Conservation (phyloP, 106 monocot genomes). For the Allium sativum region DNA sequence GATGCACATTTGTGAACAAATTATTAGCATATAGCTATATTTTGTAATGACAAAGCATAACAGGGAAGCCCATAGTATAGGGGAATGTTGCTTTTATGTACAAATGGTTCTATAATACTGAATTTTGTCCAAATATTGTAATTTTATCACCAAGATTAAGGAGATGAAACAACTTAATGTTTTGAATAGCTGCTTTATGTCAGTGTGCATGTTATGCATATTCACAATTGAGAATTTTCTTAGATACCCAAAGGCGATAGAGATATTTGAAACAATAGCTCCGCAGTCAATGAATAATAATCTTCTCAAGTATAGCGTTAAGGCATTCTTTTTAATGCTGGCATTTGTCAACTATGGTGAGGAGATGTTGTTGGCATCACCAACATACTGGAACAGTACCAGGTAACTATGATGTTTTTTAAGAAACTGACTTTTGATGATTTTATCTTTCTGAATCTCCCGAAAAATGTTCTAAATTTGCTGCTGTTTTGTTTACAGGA, state of each 20-base stretch:
- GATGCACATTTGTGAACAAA: no score
- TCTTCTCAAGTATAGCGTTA: conserved; percentile 84
- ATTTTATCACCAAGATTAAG: no score
- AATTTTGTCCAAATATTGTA: no score
- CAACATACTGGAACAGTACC: conserved; percentile 62
- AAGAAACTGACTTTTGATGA: no score
- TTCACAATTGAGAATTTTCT: neutral
- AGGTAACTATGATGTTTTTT: conserved; percentile 21
- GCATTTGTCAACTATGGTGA: conserved; percentile 81
- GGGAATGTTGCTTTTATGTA: no score
- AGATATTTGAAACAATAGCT: conserved; percentile 75
- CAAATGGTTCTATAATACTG: no score
- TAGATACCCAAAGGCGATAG: conserved; percentile 86
- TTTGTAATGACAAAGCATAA: no score
- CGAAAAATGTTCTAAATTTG: neutral
- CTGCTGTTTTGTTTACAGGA: conserved; percentile 25
- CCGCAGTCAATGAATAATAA: conserved; percentile 60
- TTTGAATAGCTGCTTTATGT: neutral
- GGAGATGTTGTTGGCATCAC: conserved; percentile 72
- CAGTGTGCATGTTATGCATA: neutral
- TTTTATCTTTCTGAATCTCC: neutral
- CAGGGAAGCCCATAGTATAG: no score
- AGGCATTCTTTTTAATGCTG: conserved; percentile 83
- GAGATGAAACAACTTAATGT: no score
- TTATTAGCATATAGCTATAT: no score